phyloP scores from a whole-genome alignment of 2,329 filamentous ascomycete genomes.

The Leptographium procerum region DNA sequence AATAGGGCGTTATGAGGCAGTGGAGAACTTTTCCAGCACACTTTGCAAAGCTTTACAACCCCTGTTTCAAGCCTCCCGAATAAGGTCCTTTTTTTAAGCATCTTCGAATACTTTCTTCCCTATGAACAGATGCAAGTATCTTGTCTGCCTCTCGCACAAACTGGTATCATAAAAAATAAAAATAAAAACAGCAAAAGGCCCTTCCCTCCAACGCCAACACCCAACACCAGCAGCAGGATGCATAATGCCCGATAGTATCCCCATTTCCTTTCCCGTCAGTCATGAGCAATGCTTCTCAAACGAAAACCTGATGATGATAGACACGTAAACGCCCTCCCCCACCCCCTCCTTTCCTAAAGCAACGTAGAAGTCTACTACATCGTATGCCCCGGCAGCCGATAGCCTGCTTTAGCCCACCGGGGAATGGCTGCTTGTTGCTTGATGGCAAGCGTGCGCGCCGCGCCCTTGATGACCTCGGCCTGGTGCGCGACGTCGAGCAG shows the following conservation, averaged over 20 bases:
- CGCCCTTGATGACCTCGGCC: conserved; percentile 9
- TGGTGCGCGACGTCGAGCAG: conserved; percentile 5
- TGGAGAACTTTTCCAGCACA: neutral
- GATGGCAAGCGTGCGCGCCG: neutral
- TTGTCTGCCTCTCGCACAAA: no score
- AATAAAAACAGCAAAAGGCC: no score
- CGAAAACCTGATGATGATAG: no score
- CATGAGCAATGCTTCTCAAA: no score
- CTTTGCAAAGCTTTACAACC: neutral
- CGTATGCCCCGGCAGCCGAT: neutral
- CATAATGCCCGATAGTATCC: no score
- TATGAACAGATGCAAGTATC: no score
- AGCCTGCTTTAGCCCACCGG: conserved; percentile 7
- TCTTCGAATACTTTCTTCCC: no score
- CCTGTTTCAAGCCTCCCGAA: neutral
- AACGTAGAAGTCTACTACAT: neutral
- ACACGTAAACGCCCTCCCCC: neutral
- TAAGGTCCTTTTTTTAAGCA: neutral
- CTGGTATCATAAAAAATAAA: neutral
- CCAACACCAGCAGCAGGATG: no score
- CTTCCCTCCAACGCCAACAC: no score
- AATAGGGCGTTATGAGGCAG: no score
- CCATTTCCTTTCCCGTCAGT: no score
- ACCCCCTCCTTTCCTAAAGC: no score
- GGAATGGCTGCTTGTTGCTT: conserved; percentile 1